Conservation (phyloP, 441 rosid genomes). For the Populus tomentosa region DNA sequence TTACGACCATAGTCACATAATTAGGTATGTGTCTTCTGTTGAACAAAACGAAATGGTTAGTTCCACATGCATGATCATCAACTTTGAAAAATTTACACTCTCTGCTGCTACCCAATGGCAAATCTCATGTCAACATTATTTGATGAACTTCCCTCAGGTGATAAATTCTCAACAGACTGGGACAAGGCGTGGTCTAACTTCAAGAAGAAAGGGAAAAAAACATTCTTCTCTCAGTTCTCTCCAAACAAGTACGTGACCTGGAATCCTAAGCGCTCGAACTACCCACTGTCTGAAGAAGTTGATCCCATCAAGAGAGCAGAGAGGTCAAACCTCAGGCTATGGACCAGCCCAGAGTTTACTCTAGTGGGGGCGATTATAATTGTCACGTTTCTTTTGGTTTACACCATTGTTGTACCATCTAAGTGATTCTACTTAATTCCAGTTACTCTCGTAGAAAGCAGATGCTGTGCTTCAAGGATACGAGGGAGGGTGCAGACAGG, state of each 20-base stretch:
- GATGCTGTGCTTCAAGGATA: not conserved
- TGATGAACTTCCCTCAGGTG: conserved; percentile 34
- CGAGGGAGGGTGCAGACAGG: not conserved
- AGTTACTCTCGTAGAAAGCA: not conserved
- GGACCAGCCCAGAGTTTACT: conserved; percentile 84
- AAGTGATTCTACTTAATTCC: conserved; percentile 36
- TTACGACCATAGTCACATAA: not conserved
- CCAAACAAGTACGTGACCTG: conserved; percentile 29
- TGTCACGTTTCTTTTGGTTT: conserved; percentile 14
- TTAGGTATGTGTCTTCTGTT: not conserved
- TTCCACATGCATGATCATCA: not conserved
- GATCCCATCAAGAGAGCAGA: conserved; percentile 92
- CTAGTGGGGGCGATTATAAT: conserved; percentile 61
- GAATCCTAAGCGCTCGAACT: conserved; percentile 20
- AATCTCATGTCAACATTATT: conserved; percentile 3
- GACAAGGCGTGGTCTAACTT: conserved; percentile 89
- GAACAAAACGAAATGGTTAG: not conserved
- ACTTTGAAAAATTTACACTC: not conserved
- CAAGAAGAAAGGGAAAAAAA: conserved; percentile 77
- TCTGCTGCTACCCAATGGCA: not conserved
- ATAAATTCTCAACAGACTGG: conserved; percentile 71
- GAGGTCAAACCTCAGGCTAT: conserved; percentile 72
- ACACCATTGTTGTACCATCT: conserved; percentile 44
- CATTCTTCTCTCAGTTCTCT: conserved; percentile 54
- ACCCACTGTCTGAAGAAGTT: conserved; percentile 78